A percentile compares a stretch with the other conserved stretches of the same genome.
These are phyloP conservation scores for Leucocoprinus birnbaumii DNA, from an alignment of 768 basidiomycete species.

Conservation along the genomic window DNA sequence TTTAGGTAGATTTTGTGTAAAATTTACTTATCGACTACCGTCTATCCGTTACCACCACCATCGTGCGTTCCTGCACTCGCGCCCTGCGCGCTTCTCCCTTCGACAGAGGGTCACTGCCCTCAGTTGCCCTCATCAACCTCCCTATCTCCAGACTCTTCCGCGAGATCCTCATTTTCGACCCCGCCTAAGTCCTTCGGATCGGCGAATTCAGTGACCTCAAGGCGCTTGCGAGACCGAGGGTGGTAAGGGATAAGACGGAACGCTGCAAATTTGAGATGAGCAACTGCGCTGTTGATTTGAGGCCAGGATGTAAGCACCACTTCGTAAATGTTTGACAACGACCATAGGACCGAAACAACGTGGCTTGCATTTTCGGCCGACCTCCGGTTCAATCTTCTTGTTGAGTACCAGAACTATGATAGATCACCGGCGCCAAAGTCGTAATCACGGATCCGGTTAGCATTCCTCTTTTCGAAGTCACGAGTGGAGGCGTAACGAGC, in stretches of 20 bases:
- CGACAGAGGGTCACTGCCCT: neutral
- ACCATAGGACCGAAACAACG: conserved; percentile 32
- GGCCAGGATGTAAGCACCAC: conserved; percentile 24
- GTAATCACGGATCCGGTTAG: conserved; percentile 19
- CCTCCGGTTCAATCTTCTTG: conserved; percentile 23
- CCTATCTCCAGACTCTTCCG: neutral
- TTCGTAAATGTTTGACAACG: conserved; percentile 23
- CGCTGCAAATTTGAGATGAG: conserved; percentile 19
- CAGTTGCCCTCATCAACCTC: neutral
- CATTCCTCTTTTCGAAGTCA: conserved; percentile 22
- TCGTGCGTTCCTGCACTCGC: too few relatives aligned
- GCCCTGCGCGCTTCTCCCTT: too few relatives aligned
- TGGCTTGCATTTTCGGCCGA: conserved; percentile 26
- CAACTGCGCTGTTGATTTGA: conserved; percentile 24
- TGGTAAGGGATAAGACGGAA: conserved; percentile 26
- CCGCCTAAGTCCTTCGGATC: neutral
- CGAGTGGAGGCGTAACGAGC: conserved; percentile 15
- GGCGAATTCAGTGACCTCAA: conserved; percentile 4
- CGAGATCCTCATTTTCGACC: neutral
- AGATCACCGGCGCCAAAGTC: conserved; percentile 28
- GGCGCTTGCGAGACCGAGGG: conserved; percentile 5
- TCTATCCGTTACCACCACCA: too few relatives aligned
- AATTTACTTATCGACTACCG: too few relatives aligned
- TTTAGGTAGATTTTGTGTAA: too few relatives aligned
- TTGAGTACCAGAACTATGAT: conserved; percentile 33